Evolutionary conservation across 768 basidiomycete genomes (phyloP).

Genomic region (Pulveroboletus ravenelii): DNA sequence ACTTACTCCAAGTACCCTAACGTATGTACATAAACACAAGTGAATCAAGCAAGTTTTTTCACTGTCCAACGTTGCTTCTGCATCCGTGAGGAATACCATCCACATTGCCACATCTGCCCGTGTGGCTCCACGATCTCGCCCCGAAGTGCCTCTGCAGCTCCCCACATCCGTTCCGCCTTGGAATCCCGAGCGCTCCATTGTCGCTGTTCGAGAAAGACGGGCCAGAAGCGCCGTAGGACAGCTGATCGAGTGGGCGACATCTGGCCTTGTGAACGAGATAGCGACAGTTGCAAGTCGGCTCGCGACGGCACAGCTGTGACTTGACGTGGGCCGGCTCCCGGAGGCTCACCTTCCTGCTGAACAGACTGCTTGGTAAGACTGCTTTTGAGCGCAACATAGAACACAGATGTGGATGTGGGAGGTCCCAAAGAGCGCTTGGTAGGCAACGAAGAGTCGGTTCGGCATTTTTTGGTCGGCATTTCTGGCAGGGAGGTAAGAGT

Average conservation of each 20-base stretch:
- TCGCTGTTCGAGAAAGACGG: no score
- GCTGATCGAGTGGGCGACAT: no score
- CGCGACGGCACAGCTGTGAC: slow-evolving; percentile 4
- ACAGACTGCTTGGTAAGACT: slow-evolving; percentile 1
- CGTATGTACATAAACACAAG: no score
- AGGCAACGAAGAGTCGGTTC: slow-evolving; percentile 17
- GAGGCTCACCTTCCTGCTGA: no score
- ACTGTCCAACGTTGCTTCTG: no score
- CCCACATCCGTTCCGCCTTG: slow-evolving; percentile 22
- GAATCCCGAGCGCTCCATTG: slow-evolving; percentile 43
- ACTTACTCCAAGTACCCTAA: no score
- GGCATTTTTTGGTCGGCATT: slow-evolving; percentile 39
- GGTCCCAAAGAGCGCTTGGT: background rate
- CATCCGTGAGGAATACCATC: no score
- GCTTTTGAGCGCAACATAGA: slow-evolving; percentile 15
- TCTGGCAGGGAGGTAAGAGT: slow-evolving; percentile 28
- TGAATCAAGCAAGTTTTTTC: no score
- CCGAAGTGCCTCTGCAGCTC: slow-evolving; percentile 9
- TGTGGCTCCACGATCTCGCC: slow-evolving; percentile 1
- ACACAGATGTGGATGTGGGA: slow-evolving; percentile 7
- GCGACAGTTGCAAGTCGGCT: slow-evolving; percentile 17
- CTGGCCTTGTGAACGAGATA: slow-evolving; percentile 17
- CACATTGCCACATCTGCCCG: no score
- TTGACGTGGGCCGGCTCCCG: slow-evolving; percentile 10
- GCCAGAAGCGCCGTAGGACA: slow-evolving; percentile 35